Base-by-base conservation (phyloP, 1,284 basidiomycete genomes). In the Termitomyces sp. region DNA sequence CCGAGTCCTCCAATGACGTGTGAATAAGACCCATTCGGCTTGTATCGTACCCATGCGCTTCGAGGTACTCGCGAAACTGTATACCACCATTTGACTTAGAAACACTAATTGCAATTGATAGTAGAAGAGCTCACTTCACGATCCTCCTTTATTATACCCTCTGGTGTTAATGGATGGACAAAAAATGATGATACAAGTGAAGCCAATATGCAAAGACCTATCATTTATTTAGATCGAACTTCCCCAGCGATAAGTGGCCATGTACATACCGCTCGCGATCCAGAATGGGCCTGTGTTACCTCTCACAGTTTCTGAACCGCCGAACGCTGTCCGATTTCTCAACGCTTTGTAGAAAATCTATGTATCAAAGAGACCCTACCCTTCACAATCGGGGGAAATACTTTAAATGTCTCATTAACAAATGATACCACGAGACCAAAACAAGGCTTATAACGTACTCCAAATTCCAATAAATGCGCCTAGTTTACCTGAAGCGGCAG, bases 401-500 rank as follows among this genome's bases (percentile, higher is more conserved):
- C 84, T 84, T 49, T 39, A 10, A 18, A 18, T 7, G 7, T 18
- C 10, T 45, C 9, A 33, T n/a, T 9, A n/a, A n/a, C n/a, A n/a
- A n/a, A n/a, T n/a, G n/a, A n/a, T n/a, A n/a, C n/a, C n/a, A n/a
- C n/a, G n/a, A n/a, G n/a, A n/a, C n/a, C n/a, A n/a, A n/a, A n/a
- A n/a, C 19, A 14, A 1, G 16, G 45, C 2, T 19, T 24, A 24
- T 37, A 18, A 34, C 79, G 10, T 66, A 81, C 81, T 77, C 82
- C 83, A 91, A 39, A 83, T 88, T 34, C 91, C 88, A 50, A 85
- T 80, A 67, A 93, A 93, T 3, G 92, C 92, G 21, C 91, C 91
- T 41, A 91, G 64, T 69, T 97, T 97, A n/a, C 94, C 94, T 35
- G 90, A 66, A 1, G 93, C 94, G 38, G 94, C 94, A 3, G 91